Evolutionary conservation across 2,329 filamentous ascomycete genomes (phyloP).

Genomic region (Microdochium paspali): DNA sequence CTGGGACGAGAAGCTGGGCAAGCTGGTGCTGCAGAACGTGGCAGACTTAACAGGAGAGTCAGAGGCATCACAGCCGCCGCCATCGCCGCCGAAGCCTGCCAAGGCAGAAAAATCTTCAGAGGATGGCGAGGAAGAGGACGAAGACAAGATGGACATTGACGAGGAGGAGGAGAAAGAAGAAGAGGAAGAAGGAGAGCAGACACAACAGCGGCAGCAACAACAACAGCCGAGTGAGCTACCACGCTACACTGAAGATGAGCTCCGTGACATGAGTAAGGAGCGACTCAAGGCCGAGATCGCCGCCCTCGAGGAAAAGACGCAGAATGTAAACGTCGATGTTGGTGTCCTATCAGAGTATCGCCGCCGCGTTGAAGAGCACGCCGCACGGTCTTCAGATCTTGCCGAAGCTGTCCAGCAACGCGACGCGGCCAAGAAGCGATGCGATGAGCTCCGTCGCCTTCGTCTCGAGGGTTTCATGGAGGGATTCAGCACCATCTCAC

Average conservation of each 20-base stretch:
- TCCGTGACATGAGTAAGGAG: slow-evolving; percentile 56
- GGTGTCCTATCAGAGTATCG: slow-evolving; percentile 84
- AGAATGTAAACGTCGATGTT: slow-evolving; percentile 80
- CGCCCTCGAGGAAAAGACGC: slow-evolving; percentile 58
- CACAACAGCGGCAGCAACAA: slow-evolving; percentile 4
- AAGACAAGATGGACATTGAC: slow-evolving; percentile 15
- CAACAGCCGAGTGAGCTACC: slow-evolving; percentile 53
- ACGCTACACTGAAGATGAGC: slow-evolving; percentile 64
- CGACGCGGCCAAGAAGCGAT: slow-evolving; percentile 82
- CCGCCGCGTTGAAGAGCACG: slow-evolving; percentile 74
- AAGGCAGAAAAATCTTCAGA: slow-evolving; percentile 8
- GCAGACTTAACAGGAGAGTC: slow-evolving; percentile 49
- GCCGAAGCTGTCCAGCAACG: slow-evolving; percentile 67
- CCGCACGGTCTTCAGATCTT: slow-evolving; percentile 73
- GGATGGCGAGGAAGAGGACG: slow-evolving; percentile 11
- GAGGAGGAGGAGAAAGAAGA: slow-evolving; percentile 15
- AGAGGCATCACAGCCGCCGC: slow-evolving; percentile 11
- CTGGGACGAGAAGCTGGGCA: slow-evolving; percentile 84
- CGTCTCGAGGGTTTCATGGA: slow-evolving; percentile 97
- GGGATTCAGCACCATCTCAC: slow-evolving; percentile 86
- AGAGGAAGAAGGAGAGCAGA: slow-evolving; percentile 13
- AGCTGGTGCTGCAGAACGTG: slow-evolving; percentile 75
- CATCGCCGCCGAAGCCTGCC: slow-evolving; percentile 17
- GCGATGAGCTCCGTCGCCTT: slow-evolving; percentile 82
- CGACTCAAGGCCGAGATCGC: slow-evolving; percentile 53